Evolutionary conservation across 106 monocot genomes (phyloP), one percentile per base, ranked within the genome.

Genomic region (Xerophyta viscosa): DNA sequence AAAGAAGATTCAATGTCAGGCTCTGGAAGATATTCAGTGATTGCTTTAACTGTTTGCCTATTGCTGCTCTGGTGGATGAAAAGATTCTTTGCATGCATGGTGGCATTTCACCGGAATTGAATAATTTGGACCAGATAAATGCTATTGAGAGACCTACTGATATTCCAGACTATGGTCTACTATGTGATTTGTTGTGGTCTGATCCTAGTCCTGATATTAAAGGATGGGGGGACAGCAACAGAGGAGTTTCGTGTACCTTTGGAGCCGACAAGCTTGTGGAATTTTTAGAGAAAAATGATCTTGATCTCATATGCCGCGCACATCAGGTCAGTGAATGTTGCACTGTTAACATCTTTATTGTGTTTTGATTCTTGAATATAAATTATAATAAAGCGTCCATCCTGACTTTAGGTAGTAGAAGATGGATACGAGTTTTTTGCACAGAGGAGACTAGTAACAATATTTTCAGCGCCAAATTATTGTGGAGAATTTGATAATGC

Each of bases 361-460:
- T n/a, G n/a, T n/a, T n/a, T n/a, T n/a, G n/a, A n/a, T n/a, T n/a
- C n/a, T n/a, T n/a, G n/a, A n/a, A n/a, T n/a, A n/a, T n/a, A n/a
- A n/a, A n/a, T n/a, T 14, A 17, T 3, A 9, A 8, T 44, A 14
- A 8, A 44, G 15, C 3, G 19, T 48, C 12, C 20, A 3, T 48
- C 12, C 5, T 48, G 48, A 24, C 3, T 7, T 6, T 24, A 48
- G 48, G 48, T 48, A 22, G 48, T 48, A 20, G 48, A 48, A 12
- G 48, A 48, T 24, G 48, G 48, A 7, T 48, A 48, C 23, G 48
- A 48, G 23, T 48, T 48, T 48, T 48, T 48, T 24, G 48, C 48
- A 5, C 22, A 48, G 5, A 12, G 48, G 20, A 3, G 23, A 48
- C 12, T 48, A 22, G 48, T 48, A 2, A 48, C 48, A 3, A 24